Conservation (phyloP, 1,284 basidiomycete genomes). For the Ceratobasidium sp. region DNA sequence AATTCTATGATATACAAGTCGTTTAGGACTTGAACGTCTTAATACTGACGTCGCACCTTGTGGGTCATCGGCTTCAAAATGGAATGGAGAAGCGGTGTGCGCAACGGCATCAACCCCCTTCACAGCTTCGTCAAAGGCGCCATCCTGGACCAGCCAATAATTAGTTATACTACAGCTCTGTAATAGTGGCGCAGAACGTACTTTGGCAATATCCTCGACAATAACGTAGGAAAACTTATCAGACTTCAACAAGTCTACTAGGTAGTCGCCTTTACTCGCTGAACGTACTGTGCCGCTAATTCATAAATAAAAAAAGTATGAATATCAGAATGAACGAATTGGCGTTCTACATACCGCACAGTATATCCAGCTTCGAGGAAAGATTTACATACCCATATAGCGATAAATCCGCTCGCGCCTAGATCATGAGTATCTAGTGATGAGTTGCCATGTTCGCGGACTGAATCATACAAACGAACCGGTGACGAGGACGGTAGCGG, state of each 20-base stretch:
- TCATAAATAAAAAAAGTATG: neutral
- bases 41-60: conserved; percentile 38
- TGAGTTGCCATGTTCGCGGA: neutral
- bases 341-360: conserved; percentile 27
- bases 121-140: conserved; percentile 51
- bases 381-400: conserved; percentile 48
- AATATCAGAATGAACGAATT: neutral
- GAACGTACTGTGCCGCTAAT: conserved; percentile 49
- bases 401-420: conserved; percentile 52
- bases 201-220: conserved; percentile 51
- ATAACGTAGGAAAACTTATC: conserved; percentile 50
- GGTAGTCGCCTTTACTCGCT: conserved; percentile 50
- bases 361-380: conserved; percentile 49
- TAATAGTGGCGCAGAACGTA: neutral
- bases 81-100: conserved; percentile 49
- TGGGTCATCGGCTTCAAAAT: conserved; percentile 48
- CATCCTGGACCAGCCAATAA: conserved; percentile 37
- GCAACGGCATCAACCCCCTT: conserved; percentile 54
- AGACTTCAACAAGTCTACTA: conserved; percentile 49
- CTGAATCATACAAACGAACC: conserved; percentile 11
- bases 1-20: conserved; percentile 47
- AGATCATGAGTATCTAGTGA: neutral
- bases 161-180: neutral
- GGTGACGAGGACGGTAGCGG: conserved; percentile 51
- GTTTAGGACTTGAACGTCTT: neutral